Evolutionary conservation across 306 rosid species (phyloP), one percentile per base, ranked within the genome.

Genomic region (Lablab purpureus): DNA sequence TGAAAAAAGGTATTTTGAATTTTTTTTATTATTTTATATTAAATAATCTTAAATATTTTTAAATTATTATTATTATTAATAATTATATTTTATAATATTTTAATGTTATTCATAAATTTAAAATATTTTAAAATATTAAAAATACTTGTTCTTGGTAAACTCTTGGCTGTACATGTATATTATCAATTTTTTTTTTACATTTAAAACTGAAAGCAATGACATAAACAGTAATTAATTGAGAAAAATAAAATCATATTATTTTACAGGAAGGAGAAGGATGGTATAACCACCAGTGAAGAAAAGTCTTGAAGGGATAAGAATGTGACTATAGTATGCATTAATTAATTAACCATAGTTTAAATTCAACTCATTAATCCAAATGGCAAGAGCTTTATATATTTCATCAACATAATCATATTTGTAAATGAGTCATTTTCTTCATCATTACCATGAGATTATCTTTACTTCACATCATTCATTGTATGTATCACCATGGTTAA

Each of bases 381-480:
- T 51, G 55, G 11, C 60, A 46, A 27, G 13, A 51, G 30, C 77
- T 77, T 66, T 72, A 62, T 75, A 34, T 73, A 78, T 80, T 83
- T 77, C 85, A 81, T 40, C 66, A 78, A 23, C 27, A 64, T 56
- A 75, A 85, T 88, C 86, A 85, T 81, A 47, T 67, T 62, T 74
- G 46, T 47, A 68, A 67, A 46, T 43, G 52, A 59, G 73, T 88
- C 81, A 81, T 77, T 88, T 78, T 58, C 77, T 58, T 78, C 79
- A 87, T 84, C 78, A 87, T 84, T 65, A 43, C 75, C 62, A 13
- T 62, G 43, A 7, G 71, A 64, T 84, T 66, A 79, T 72, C 76
- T 78, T 84, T 73, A 45, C 22, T 73, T 71, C 67, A 36, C 79
- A 65, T 80, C 62, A 55, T 45, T 67, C 51, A 75, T 45, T 45